These are phyloP conservation scores for Santalum album DNA, from an alignment of 164 flowering plant genomes.

Conservation along the genomic window DNA sequence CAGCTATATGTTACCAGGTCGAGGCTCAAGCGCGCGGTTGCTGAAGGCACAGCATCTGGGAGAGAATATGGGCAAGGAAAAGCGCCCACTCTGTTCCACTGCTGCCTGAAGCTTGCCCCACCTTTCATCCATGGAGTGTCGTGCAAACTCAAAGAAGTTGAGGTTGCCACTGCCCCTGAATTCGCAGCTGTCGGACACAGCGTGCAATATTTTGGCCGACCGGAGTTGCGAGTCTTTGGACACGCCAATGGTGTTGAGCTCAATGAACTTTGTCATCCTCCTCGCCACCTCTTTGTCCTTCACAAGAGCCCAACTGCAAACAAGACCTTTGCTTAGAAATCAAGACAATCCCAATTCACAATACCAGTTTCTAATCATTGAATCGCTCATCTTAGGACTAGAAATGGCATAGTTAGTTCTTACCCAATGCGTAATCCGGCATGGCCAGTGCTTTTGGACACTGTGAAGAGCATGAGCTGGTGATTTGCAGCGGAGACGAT, in stretches of 20 bases:
- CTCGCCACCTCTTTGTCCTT: slow-evolving; percentile 55
- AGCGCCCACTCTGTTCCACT: slow-evolving; percentile 28
- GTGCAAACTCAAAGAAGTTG: slow-evolving; percentile 40
- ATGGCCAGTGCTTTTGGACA: slow-evolving; percentile 92
- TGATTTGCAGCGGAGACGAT: slow-evolving; percentile 52
- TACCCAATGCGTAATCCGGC: slow-evolving; percentile 94
- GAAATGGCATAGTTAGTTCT: neutral
- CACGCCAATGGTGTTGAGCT: slow-evolving; percentile 71
- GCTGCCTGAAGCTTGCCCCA: slow-evolving; percentile 53
- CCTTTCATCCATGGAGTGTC: slow-evolving; percentile 33
- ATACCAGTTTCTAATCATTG: neutral
- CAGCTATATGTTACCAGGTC: slow-evolving; percentile 49
- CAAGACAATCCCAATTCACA: neutral
- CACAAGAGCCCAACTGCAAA: slow-evolving; percentile 75
- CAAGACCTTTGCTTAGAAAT: no score
- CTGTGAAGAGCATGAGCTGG: slow-evolving; percentile 81
- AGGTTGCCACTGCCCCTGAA: neutral
- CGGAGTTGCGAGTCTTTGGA: slow-evolving; percentile 82
- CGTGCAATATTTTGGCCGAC: slow-evolving; percentile 59
- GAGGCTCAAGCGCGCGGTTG: slow-evolving; percentile 23
- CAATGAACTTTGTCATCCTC: slow-evolving; percentile 59
- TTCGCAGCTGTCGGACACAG: slow-evolving; percentile 37
- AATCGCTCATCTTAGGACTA: no score
- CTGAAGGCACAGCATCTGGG: slow-evolving; percentile 33
- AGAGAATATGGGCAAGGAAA: slow-evolving; percentile 48